phyloP scores from a whole-genome alignment of 2,329 filamentous ascomycete species.

The Ceratocystis eucalypticola region DNA sequence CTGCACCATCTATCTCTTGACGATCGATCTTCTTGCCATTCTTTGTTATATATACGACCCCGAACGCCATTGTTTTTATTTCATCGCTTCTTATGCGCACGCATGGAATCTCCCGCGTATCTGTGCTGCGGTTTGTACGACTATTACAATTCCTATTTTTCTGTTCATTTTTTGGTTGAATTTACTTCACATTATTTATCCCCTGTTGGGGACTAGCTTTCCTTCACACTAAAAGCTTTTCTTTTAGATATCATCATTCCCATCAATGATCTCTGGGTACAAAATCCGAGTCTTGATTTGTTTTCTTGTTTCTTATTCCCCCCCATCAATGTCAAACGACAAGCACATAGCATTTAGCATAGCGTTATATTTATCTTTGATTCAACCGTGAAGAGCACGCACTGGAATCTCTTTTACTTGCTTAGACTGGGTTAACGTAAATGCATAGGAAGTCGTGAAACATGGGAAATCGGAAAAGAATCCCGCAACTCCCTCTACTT shows the following conservation, averaged over 20 bases:
- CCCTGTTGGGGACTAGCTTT: background rate
- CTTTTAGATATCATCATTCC: constrained; percentile 6
- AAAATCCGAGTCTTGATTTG: background rate
- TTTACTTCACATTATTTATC: background rate
- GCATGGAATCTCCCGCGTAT: background rate
- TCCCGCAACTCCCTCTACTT: too few relatives aligned
- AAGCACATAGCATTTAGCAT: background rate
- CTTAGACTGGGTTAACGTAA: too few relatives aligned
- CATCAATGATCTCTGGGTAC: background rate
- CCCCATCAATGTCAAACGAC: background rate
- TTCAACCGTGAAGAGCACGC: background rate
- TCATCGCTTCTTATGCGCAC: constrained; percentile 4
- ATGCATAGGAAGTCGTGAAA: too few relatives aligned
- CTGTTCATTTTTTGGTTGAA: constrained; percentile 19
- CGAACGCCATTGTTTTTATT: constrained; percentile 15
- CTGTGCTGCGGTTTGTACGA: constrained; percentile 8
- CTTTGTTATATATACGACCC: background rate
- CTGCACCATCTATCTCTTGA: background rate
- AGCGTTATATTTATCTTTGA: constrained; percentile 3
- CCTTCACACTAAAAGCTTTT: background rate
- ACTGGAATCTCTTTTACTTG: too few relatives aligned
- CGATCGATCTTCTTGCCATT: constrained; percentile 14
- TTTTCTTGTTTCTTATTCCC: constrained; percentile 10
- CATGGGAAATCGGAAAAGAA: too few relatives aligned
- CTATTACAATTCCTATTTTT: constrained; percentile 11